Evolutionary conservation across 2,329 filamentous ascomycete species (phyloP).

Genomic region (Ascochyta rabiei): DNA sequence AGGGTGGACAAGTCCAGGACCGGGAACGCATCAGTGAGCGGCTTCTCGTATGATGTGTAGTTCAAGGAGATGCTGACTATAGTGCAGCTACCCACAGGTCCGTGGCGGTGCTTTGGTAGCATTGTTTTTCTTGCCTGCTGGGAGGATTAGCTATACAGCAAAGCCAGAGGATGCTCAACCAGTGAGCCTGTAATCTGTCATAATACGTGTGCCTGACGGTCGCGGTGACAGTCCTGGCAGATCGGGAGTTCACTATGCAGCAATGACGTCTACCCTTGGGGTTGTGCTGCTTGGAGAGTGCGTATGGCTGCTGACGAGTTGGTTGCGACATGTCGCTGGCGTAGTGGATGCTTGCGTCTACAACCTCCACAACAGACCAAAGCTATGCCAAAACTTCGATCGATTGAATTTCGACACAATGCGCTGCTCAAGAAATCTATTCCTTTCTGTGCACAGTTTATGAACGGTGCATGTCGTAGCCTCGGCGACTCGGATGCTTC

Average conservation of each 20-base stretch:
- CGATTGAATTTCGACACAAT: not conserved
- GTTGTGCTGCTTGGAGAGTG: not conserved
- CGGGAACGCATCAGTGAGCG: slow-evolving; percentile 60
- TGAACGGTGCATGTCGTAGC: not conserved
- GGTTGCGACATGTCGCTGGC: not conserved
- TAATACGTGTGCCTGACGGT: not conserved
- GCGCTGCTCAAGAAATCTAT: too few relatives aligned
- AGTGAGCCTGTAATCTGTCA: not conserved
- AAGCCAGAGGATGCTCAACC: slow-evolving; percentile 43
- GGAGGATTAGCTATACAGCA: slow-evolving; percentile 59
- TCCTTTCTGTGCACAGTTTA: too few relatives aligned
- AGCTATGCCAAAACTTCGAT: not conserved
- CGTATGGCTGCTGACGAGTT: not conserved
- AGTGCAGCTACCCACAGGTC: slow-evolving; percentile 56
- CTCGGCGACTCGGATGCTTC: not conserved
- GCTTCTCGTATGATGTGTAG: not conserved
- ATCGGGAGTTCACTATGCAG: too few relatives aligned
- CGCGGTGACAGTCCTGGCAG: too few relatives aligned
- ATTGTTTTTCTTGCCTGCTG: slow-evolving; percentile 62
- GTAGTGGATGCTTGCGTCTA: not conserved
- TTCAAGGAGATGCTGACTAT: not conserved
- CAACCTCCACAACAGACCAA: not conserved
- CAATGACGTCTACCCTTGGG: too few relatives aligned
- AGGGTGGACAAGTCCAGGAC: slow-evolving; percentile 62
- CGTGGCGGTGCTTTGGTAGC: slow-evolving; percentile 58